Base-by-base conservation (phyloP, 768 basidiomycete genomes). In the Tubosaeta brunneosetosa region DNA sequence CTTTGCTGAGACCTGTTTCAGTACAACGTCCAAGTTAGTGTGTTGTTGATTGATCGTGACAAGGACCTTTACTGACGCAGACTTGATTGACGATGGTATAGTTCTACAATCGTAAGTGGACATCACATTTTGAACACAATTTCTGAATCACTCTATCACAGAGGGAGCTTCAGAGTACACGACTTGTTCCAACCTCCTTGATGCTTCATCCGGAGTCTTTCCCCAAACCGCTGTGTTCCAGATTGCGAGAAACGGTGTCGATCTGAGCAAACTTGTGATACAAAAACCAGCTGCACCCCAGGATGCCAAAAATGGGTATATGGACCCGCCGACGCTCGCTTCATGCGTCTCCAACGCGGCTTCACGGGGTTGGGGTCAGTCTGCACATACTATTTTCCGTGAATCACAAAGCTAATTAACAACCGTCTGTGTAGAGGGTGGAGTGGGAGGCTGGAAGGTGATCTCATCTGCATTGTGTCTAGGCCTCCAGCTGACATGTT, bases 221-320 rank as follows among this genome's bases (percentile, higher is more conserved):
- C 79, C 79, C 1, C 47, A 68, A n/a, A 72, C 74, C 0, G 67
- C 77, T 0, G 62, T 81, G 32, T 77, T 81, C 64, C 70, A 80
- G 56, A 78, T 81, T 49, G 67, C 71, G 17, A 74, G 75, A 2
- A 78, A 69, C 52, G 85, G 84, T 19, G 78, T 89, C 9, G 64
- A 74, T 3, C 61, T 81, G 42, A 66, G 77, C 64, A 89, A 91
- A 68, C 73, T 89, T 46, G 81, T 89, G 55, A 86, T 91, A 60
- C 87, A 86, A 4, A 91, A 91, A 67, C 87, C 86, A 1, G 82
- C 80, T 2, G 50, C 74, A 0, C 55, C 56, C 7, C 59, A 69
- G 8, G 80, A 82, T 49, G 83, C 84, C 3, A 76, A 55, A 55
- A 85, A 79, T 55, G 83, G 76, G 4, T 80, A 72, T 53, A 85